A percentile compares a stretch with the other conserved stretches of the same genome.
Conservation (phyloP, 352 stramenopile genomes). For the Phytophthora sansomeana region DNA sequence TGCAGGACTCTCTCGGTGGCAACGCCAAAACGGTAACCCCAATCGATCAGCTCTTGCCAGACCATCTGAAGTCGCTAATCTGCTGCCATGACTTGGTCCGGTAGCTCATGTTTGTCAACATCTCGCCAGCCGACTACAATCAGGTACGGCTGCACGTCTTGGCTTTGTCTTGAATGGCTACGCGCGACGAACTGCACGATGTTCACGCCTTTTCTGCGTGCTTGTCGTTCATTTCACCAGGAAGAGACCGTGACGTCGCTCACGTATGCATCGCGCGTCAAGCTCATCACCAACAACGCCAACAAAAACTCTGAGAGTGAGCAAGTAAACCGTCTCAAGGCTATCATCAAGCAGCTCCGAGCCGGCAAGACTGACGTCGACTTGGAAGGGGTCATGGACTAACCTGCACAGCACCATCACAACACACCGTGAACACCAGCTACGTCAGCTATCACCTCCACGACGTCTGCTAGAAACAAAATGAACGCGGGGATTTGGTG, state of each 20-base stretch:
- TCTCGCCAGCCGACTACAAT: slow-evolving; percentile 91
- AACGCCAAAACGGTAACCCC: slow-evolving; percentile 92
- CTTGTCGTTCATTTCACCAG: slow-evolving; percentile 22
- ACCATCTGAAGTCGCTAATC: neutral
- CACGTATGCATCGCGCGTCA: slow-evolving; percentile 84
- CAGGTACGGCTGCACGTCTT: slow-evolving; percentile 48
- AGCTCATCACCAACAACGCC: slow-evolving; percentile 90
- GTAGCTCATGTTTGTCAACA: slow-evolving; percentile 92
- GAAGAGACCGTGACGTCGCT: slow-evolving; percentile 89
- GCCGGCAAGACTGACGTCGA: slow-evolving; percentile 74
- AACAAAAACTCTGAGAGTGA: slow-evolving; percentile 90
- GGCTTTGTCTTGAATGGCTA: slow-evolving; percentile 28
- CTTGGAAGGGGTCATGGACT: slow-evolving; percentile 72
- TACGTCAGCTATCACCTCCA: neutral
- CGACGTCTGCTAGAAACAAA: slow-evolving; percentile 22
- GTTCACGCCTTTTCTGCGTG: slow-evolving; percentile 2
- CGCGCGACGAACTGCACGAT: slow-evolving; percentile 8
- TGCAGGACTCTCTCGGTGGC: slow-evolving; percentile 93
- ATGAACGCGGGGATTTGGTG: slow-evolving; percentile 35
- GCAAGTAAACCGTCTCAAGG: slow-evolving; percentile 82
- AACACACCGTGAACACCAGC: neutral
- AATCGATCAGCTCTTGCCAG: neutral
- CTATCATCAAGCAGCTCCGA: slow-evolving; percentile 83
- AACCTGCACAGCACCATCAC: slow-evolving; percentile 5
- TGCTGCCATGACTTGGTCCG: slow-evolving; percentile 1